Conservation (phyloP, 2,329 filamentous ascomycete species). For the Ascochyta koolunga region DNA sequence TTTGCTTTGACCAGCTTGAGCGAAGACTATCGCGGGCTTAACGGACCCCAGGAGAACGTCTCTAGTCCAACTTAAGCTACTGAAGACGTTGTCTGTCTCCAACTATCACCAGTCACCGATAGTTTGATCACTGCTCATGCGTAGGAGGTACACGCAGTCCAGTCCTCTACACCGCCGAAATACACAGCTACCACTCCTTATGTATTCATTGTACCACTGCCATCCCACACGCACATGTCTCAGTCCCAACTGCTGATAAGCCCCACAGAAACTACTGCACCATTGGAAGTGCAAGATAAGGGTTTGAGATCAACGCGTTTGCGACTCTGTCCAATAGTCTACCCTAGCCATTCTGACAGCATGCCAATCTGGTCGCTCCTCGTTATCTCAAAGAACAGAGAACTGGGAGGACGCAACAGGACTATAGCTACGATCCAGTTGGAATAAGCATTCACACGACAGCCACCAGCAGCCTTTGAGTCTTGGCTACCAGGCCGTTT, state of each 20-base stretch:
- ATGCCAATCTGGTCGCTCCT: background rate
- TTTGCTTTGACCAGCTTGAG: constrained; percentile 14
- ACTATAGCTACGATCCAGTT: background rate
- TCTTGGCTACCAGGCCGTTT: background rate
- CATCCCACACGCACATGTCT: constrained; percentile 8
- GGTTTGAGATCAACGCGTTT: background rate
- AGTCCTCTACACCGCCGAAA: constrained; percentile 1
- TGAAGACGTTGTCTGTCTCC: background rate
- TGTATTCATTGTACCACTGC: constrained; percentile 5
- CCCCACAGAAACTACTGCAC: constrained; percentile 17
- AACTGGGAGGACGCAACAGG: background rate
- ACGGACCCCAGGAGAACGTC: too few relatives aligned
- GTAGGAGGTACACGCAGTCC: background rate
- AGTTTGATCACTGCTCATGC: background rate
- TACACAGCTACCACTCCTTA: background rate
- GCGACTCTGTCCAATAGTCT: constrained; percentile 11
- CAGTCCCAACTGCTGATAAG: constrained; percentile 14
- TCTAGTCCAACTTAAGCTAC: too few relatives aligned
- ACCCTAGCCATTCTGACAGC: background rate
- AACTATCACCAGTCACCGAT: background rate
- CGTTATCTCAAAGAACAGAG: constrained; percentile 1
- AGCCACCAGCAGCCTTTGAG: background rate
- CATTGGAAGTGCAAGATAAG: constrained; percentile 13
- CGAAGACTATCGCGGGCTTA: background rate
- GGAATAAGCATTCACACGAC: constrained; percentile 8